Base-by-base conservation (phyloP, 2,329 filamentous ascomycete genomes). In the Paraconiothyrium brasiliense region DNA sequence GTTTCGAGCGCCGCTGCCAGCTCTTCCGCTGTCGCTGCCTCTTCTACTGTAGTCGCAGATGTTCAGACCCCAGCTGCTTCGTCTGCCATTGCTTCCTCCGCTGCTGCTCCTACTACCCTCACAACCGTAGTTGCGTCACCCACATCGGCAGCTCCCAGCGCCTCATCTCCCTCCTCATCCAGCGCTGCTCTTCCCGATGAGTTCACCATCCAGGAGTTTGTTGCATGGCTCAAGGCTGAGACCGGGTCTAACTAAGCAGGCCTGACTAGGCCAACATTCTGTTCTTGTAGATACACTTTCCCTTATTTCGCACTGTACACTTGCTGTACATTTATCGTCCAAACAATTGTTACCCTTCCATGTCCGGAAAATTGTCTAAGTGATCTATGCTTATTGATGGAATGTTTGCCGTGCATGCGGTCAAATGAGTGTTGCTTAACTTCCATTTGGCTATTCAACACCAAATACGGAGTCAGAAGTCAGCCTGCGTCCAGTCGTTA, bases 201-300 rank as follows among this genome's bases (percentile, higher is more conserved):
- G 39, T 55, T 55, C 39, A 55, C 52, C 16, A 55, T 55, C 16
- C 14, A 55, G 52, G 24, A 55, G 27, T 55, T 55, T 6, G 16
- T 55, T 13, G 52, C 39, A 1, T 55, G 52, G 52, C 16, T 55
- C 24, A 55, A 46, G 52, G 27, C n/a, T 10, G 39, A 55, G 52
- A 46, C 52, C 2, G 52, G 39, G n/a, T 1, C 39, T 14, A 55
- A 46, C 39, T 55, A 35, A 35, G 13, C 24, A 32, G 11, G 13
- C 6, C 24, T 16, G 10, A 47, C 44, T 32, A 14, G 46, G 24
- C 14, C 3, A 11, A 32, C n/a, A 44, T 30, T 48, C 22, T 48
- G 30, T 48, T 48, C 46, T 48, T 48, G 46, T 48, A 16, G 7
- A 48, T 48, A 32, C 14, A 6, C 9, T 9, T 48, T 16, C 13